Conservation (phyloP, 2,329 filamentous ascomycete genomes). For the Xylariaceae sp. region DNA sequence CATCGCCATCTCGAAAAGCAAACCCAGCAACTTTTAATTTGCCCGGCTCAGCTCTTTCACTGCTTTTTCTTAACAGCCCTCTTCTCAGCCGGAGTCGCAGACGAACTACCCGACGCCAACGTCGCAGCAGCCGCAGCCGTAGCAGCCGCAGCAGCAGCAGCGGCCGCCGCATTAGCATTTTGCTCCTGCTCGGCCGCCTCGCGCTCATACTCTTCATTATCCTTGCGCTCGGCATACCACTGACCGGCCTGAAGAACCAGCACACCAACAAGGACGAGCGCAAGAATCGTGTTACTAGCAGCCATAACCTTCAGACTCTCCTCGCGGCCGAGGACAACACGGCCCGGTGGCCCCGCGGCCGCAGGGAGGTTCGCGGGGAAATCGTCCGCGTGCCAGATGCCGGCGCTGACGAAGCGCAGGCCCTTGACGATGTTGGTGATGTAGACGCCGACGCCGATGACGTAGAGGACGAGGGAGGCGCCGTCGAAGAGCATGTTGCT, state of each 20-base stretch:
- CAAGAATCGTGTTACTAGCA: conserved; percentile 93
- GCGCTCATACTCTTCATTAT: conserved; percentile 65
- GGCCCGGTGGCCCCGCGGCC: conserved; percentile 40
- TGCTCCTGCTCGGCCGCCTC: conserved; percentile 26
- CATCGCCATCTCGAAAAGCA: not conserved
- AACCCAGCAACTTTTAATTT: not conserved
- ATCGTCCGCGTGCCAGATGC: conserved; percentile 49
- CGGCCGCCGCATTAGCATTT: conserved; percentile 20
- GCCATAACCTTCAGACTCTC: conserved; percentile 87
- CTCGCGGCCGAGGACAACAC: conserved; percentile 68
- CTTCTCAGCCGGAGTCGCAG: conserved; percentile 29
- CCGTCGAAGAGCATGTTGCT: conserved; percentile 94
- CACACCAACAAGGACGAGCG: conserved; percentile 85
- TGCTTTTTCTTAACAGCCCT: conserved; percentile 28
- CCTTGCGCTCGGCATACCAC: conserved; percentile 97
- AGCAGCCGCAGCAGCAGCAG: not conserved
- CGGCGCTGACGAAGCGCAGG: conserved; percentile 72
- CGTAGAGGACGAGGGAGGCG: conserved; percentile 72
- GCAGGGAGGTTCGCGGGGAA: conserved; percentile 23
- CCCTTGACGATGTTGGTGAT: conserved; percentile 96
- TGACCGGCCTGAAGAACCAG: conserved; percentile 91
- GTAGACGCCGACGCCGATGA: conserved; percentile 88
- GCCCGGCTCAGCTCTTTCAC: conserved; percentile 4
- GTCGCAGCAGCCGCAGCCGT: not conserved
- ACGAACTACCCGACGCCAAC: conserved; percentile 4